Evolutionary conservation across 495 filamentous ascomycete genomes (phyloP).

Genomic region (Lophium mytilinum): DNA sequence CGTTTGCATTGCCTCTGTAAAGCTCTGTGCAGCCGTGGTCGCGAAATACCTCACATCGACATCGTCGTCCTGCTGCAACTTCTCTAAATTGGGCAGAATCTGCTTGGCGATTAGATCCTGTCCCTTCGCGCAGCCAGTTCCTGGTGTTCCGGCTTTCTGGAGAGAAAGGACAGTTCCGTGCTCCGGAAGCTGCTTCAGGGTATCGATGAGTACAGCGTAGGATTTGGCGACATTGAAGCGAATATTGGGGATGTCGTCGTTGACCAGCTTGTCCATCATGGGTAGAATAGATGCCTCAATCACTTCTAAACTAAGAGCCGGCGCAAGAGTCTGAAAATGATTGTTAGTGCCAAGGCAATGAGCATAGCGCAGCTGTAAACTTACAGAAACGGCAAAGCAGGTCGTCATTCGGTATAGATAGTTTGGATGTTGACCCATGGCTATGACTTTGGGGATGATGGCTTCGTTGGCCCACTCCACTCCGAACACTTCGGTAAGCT

Average conservation of each 20-base stretch:
- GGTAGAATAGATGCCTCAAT: conserved; percentile 90
- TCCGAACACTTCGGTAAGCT: conserved; percentile 96
- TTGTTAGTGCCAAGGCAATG: conserved; percentile 28
- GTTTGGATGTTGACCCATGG: conserved; percentile 94
- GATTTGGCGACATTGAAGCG: conserved; percentile 99
- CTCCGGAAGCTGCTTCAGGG: conserved; percentile 79
- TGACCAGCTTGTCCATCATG: conserved; percentile 86
- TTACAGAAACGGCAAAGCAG: conserved; percentile 93
- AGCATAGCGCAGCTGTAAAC: conserved; percentile 28
- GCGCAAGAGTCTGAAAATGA: conserved; percentile 70
- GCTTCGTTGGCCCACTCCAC: conserved; percentile 96
- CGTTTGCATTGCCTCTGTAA: conserved; percentile 26
- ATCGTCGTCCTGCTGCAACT: conserved; percentile 91
- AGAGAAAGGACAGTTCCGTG: conserved; percentile 76
- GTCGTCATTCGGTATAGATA: conserved; percentile 99
- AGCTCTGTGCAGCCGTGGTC: conserved; percentile 50
- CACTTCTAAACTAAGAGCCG: conserved; percentile 82
- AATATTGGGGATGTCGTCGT: conserved; percentile 95
- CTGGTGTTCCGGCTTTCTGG: conserved; percentile 59
- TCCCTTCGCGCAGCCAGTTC: conserved; percentile 58
- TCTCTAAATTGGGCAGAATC: conserved; percentile 84
- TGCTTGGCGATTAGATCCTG: conserved; percentile 78
- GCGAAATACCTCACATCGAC: conserved; percentile 97
- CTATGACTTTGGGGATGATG: conserved; percentile 97
- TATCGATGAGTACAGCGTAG: conserved; percentile 78